phyloP scores from a whole-genome alignment of 148 eudicot genomes.

The Camellia lanceoleosa region DNA sequence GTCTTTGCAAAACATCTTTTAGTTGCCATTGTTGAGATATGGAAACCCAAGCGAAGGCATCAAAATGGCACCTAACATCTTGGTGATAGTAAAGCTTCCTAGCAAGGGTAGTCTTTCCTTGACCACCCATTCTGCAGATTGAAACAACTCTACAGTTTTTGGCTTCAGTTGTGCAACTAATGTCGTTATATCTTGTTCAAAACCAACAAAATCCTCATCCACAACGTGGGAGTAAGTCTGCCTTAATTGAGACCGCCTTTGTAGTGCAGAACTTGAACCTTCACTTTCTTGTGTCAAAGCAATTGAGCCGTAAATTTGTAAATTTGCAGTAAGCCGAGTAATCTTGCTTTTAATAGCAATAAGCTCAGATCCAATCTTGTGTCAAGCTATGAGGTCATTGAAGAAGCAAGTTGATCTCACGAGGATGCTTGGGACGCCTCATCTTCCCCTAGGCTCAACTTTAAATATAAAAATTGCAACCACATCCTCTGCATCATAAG shows the following conservation, averaged over 20 bases:
- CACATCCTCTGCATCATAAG: too few relatives aligned
- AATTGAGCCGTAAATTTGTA: background rate
- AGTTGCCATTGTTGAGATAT: background rate
- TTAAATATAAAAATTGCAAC: too few relatives aligned
- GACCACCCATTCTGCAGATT: constrained; percentile 17
- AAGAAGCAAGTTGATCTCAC: background rate
- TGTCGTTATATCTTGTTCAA: background rate
- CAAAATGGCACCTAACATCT: background rate
- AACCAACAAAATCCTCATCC: background rate
- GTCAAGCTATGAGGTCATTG: background rate
- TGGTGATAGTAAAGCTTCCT: background rate
- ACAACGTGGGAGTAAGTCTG: background rate
- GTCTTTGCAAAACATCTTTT: background rate
- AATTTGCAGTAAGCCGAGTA: too few relatives aligned
- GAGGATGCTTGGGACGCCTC: too few relatives aligned
- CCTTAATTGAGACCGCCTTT: background rate
- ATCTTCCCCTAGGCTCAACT: too few relatives aligned
- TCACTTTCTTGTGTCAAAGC: background rate
- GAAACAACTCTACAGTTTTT: background rate
- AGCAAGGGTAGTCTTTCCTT: background rate
- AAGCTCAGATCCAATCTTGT: background rate
- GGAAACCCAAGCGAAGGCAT: constrained; percentile 14
- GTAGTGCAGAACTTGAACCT: background rate
- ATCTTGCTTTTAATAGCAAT: background rate
- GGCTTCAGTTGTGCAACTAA: background rate